These are phyloP conservation scores for Penicillium sp. DNA, from an alignment of 2,329 filamentous ascomycete genomes.

Conservation along the genomic window DNA sequence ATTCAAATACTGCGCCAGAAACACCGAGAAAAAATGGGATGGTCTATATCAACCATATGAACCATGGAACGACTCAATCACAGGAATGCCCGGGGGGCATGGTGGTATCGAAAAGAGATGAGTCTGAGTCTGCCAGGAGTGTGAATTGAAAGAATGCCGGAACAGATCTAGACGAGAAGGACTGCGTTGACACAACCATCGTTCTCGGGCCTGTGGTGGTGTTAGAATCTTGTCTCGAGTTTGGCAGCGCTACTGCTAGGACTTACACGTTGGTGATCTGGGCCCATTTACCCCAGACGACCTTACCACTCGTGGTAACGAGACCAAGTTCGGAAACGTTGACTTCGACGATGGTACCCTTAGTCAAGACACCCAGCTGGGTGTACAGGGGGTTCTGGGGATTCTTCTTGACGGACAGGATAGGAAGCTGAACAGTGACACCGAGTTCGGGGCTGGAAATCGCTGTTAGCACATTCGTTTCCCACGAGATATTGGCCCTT, in stretches of 20 bases:
- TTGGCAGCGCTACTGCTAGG: background rate
- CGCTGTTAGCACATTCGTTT: slow-evolving; percentile 10
- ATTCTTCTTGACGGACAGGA: slow-evolving; percentile 77
- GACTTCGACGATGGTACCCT: slow-evolving; percentile 83
- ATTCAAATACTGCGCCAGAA: slow-evolving; percentile 22
- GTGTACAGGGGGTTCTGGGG: slow-evolving; percentile 89
- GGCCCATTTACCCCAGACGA: slow-evolving; percentile 85
- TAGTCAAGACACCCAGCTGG: slow-evolving; percentile 83
- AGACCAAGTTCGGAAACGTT: slow-evolving; percentile 90
- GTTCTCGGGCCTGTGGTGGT: slow-evolving; percentile 48
- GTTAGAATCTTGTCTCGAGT: background rate
- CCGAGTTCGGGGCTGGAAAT: slow-evolving; percentile 63
- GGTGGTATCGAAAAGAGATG: slow-evolving; percentile 25
- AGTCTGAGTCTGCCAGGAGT: slow-evolving; percentile 10
- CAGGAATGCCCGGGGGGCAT: slow-evolving; percentile 15
- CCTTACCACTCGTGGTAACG: slow-evolving; percentile 86
- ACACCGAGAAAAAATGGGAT: slow-evolving; percentile 22
- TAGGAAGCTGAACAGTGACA: slow-evolving; percentile 83
- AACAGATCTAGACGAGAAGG: slow-evolving; percentile 22
- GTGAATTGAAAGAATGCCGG: slow-evolving; percentile 6
- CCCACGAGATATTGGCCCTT: background rate
- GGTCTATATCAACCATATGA: slow-evolving; percentile 18
- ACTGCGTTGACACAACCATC: slow-evolving; percentile 61
- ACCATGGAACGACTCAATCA: slow-evolving; percentile 17
- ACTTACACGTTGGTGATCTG: slow-evolving; percentile 54